Percentiles rank a stretch among this genome's conserved stretches.
Conservation (phyloP, 2,329 filamentous ascomycete species). For the Diplodia corticola region DNA sequence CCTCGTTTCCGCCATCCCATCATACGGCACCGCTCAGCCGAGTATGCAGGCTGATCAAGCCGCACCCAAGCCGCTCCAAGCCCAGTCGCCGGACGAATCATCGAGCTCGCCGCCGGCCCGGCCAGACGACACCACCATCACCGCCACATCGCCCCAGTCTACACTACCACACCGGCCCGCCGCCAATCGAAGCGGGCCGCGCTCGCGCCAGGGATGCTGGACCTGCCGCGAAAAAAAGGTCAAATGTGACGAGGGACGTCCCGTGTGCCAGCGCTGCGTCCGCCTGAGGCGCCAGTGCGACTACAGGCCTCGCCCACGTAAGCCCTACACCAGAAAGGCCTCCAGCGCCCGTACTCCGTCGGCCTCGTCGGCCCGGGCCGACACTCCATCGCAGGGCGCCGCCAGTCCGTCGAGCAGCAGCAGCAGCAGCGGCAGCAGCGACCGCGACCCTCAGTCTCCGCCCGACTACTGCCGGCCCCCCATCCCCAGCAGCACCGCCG, state of each 20-base stretch:
- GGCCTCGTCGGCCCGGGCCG: neutral
- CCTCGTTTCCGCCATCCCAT: constrained; percentile 10
- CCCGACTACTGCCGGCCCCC: neutral
- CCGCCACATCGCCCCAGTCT: neutral
- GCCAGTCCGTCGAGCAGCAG: constrained; percentile 6
- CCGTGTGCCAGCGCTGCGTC: constrained; percentile 39
- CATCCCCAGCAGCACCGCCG: neutral
- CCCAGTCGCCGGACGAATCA: neutral
- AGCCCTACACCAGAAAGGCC: constrained; percentile 11
- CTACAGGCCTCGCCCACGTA: constrained; percentile 5
- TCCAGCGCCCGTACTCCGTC: neutral
- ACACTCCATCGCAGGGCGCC: neutral
- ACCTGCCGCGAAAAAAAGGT: constrained; percentile 14
- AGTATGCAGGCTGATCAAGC: constrained; percentile 10
- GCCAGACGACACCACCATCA: neutral
- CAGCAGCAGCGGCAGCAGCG: constrained; percentile 13
- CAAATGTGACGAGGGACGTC: constrained; percentile 19
- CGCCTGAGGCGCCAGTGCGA: constrained; percentile 40
- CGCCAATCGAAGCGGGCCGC: constrained; percentile 20
- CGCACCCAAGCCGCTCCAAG: neutral
- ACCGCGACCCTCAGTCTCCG: neutral
- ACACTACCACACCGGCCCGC: neutral
- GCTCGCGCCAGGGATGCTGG: constrained; percentile 10
- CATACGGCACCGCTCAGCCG: neutral
- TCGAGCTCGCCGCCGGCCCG: neutral